These are phyloP conservation scores for Solanum sitiens DNA, from an alignment of 257 asterid genomes.

Conservation along the genomic window DNA sequence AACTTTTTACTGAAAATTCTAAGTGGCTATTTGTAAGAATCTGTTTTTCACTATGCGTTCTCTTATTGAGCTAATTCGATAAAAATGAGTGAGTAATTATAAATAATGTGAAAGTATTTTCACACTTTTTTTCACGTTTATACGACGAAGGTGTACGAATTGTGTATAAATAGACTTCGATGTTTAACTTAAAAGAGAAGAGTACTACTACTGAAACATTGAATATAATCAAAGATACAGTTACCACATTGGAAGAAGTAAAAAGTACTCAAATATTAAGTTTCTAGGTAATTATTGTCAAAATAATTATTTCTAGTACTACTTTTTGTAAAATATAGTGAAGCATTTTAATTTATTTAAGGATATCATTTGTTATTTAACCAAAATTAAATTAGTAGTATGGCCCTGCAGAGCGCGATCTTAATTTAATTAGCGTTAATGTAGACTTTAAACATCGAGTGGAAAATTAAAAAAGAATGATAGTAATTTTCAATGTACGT, in stretches of 20 bases:
- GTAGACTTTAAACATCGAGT: too few species aligned
- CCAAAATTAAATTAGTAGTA: neutral
- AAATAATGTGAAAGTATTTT: neutral
- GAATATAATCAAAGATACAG: neutral
- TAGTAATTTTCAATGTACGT: neutral
- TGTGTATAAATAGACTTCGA: neutral
- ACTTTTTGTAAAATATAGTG: neutral
- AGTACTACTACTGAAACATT: neutral
- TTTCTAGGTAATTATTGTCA: neutral
- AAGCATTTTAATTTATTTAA: neutral
- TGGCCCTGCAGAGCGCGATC: too few species aligned
- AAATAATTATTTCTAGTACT: neutral
- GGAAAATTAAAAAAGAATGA: neutral
- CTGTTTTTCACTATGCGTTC: fast-evolving
- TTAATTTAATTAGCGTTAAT: too few species aligned
- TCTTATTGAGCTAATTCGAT: neutral
- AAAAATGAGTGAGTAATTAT: neutral
- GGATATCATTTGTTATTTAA: neutral
- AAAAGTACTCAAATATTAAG: neutral
- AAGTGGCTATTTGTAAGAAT: neutral
- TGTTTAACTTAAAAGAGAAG: neutral
- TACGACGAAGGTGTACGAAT: neutral
- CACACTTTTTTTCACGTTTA: neutral
- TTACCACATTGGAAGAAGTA: neutral
- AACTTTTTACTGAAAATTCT: too few species aligned